Percentiles rank a stretch among this genome's conserved stretches.
These are phyloP conservation scores for Fusarium chlamydosporum DNA, from an alignment of 2,329 filamentous ascomycete species.

Conservation along the genomic window DNA sequence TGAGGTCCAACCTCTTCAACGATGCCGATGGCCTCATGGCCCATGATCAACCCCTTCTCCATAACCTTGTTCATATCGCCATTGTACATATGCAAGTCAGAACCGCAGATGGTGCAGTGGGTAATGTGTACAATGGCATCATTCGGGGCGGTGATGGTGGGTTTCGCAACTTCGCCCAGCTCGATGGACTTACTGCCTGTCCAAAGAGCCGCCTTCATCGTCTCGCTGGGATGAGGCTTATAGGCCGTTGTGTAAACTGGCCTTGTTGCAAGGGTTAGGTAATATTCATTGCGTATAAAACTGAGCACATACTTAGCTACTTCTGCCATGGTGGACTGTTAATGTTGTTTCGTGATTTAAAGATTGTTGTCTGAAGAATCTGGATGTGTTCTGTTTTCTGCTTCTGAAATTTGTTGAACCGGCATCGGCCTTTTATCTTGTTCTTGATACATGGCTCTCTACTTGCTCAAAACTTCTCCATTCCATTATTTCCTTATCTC, in stretches of 20 bases:
- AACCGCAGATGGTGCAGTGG: conserved; percentile 19
- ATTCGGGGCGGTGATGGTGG: neutral
- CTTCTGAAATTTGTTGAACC: no score
- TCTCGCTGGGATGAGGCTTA: conserved; percentile 1
- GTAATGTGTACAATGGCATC: conserved; percentile 19
- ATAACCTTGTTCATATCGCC: conserved; percentile 17
- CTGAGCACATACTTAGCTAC: neutral
- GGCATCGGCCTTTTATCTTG: neutral
- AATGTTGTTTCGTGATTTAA: neutral
- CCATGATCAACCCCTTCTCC: conserved; percentile 20
- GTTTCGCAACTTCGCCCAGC: neutral
- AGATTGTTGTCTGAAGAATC: neutral
- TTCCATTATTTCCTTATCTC: neutral
- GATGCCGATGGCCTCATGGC: conserved; percentile 15
- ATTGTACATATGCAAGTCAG: conserved; percentile 12
- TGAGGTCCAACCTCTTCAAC: neutral
- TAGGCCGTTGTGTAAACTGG: conserved; percentile 3
- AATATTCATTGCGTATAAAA: fast-evolving
- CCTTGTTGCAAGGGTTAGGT: neutral
- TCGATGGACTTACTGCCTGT: conserved; percentile 4
- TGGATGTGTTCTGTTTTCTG: neutral
- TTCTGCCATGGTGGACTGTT: neutral
- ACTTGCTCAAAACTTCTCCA: neutral
- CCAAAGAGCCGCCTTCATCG: conserved; percentile 17
- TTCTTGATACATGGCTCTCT: neutral